Conservation (phyloP, 2,329 filamentous ascomycete genomes). For the Fonsecaea nubica region DNA sequence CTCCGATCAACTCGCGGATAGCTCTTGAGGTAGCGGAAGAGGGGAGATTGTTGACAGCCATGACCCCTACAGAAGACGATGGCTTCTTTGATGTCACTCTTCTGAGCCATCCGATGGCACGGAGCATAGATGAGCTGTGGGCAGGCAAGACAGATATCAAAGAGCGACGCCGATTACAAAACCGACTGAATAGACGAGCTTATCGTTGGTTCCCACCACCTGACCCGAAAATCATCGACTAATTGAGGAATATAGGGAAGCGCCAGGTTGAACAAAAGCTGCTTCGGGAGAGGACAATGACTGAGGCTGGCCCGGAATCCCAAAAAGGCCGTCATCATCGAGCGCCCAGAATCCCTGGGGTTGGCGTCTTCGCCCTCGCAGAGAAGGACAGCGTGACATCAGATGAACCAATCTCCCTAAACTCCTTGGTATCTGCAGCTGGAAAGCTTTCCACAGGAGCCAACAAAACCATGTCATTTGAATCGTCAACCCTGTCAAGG, state of each 20-base stretch:
- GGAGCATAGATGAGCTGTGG: slow-evolving; percentile 40
- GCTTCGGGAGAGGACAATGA: neutral
- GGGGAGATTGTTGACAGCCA: neutral
- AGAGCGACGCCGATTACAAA: slow-evolving; percentile 42
- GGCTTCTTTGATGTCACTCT: slow-evolving; percentile 14
- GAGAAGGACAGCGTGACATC: neutral
- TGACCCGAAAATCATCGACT: neutral
- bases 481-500: neutral
- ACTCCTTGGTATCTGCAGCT: slow-evolving; percentile 12
- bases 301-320: neutral
- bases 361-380: slow-evolving; percentile 17
- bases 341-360: slow-evolving; percentile 9
- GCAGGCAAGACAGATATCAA: slow-evolving; percentile 40
- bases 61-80: neutral
- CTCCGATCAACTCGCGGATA: neutral
- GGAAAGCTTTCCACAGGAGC: neutral
- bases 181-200: slow-evolving; percentile 42
- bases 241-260: slow-evolving; percentile 15
- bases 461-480: neutral
- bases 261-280: slow-evolving; percentile 26
- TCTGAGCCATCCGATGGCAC: slow-evolving; percentile 21
- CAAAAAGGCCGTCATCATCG: neutral
- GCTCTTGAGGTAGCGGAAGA: neutral
- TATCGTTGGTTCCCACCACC: slow-evolving; percentile 33
- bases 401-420: slow-evolving; percentile 6